Evolutionary conservation across 2,329 filamentous ascomycete species (phyloP), one percentile per base, ranked within the genome.

Genomic region (Hymenoscyphus infarciens): DNA sequence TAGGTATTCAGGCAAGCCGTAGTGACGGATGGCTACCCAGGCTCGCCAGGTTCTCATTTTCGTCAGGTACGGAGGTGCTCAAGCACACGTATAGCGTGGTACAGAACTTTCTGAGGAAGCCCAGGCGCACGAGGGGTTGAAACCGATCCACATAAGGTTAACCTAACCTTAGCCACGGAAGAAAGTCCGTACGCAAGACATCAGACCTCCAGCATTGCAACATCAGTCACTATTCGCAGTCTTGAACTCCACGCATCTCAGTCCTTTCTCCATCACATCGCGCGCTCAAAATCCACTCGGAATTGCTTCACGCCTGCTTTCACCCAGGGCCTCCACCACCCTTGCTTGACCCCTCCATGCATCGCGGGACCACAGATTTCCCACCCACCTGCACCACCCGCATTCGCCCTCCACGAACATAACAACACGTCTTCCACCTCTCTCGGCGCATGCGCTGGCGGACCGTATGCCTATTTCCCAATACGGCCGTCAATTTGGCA

Each of bases 401-500:
- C 35, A 38, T 11, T 38, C 45, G 45, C 19, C 45, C 45, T 52
- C 45, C 45, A 52, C 45, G 8, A 52, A 11, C 45, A 52, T 22
- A 52, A 52, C 45, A 52, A 22, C 45, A 52, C 45, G 45, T 52
- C 45, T 52, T 52, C 45, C 45, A 25, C 45, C 45, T 13, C 19
- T 52, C 19, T 52, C 45, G 45, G 55, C 62, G 57, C 27, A 57
- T 61, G 55, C 61, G 54, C 60, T 61, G 39, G 57, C 19, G 56
- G 27, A 62, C 63, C 66, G 64, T 62, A 73, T 73, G 72, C 65
- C 67, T 67, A 52, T 52, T 52, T 52, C 45, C 19, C 25, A 13
- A 22, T 13, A 25, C 45, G 45, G 45, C 45, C 45, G 15, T 52
- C 45, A 13, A 22, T 25, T 52, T 52, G 45, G 45, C 45, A 52